Evolutionary conservation across 768 basidiomycete species (phyloP).

Genomic region (Kondoa subrosea): DNA sequence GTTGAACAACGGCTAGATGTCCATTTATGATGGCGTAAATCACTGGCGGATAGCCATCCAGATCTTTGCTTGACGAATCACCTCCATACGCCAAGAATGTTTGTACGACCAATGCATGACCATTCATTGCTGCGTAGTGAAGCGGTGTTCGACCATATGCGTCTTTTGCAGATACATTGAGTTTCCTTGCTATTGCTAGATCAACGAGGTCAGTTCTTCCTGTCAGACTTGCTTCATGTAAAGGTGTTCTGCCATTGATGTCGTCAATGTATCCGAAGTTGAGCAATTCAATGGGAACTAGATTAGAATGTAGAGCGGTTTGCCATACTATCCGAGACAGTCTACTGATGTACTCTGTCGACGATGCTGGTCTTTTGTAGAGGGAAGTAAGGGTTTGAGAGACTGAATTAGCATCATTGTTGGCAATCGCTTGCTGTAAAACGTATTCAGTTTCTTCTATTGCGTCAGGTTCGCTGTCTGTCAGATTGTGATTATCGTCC

Average conservation of each 20-base stretch:
- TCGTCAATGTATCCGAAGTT: constrained; percentile 88
- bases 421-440: constrained; percentile 21
- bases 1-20: constrained; percentile 60
- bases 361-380: background rate
- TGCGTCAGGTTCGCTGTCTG: constrained; percentile 27
- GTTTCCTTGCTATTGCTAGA: constrained; percentile 57
- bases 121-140: constrained; percentile 92
- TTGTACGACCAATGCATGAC: constrained; percentile 57
- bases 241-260: constrained; percentile 83
- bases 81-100: constrained; percentile 56
- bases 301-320: constrained; percentile 52
- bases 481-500: constrained; percentile 23
- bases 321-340: constrained; percentile 83
- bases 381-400: background rate
- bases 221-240: constrained; percentile 82
- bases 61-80: constrained; percentile 52
- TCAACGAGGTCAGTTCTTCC: constrained; percentile 60
- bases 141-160: constrained; percentile 82
- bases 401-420: background rate
- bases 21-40: constrained; percentile 84
- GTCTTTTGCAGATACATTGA: constrained; percentile 58
- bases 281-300: constrained; percentile 52
- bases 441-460: constrained; percentile 29
- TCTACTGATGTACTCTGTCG: constrained; percentile 34
- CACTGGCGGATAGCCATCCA: constrained; percentile 86